A percentile compares a stretch with the other conserved stretches of the same genome.
phyloP scores from a whole-genome alignment of 495 filamentous ascomycete species.

The Hypoxylon trugodes region DNA sequence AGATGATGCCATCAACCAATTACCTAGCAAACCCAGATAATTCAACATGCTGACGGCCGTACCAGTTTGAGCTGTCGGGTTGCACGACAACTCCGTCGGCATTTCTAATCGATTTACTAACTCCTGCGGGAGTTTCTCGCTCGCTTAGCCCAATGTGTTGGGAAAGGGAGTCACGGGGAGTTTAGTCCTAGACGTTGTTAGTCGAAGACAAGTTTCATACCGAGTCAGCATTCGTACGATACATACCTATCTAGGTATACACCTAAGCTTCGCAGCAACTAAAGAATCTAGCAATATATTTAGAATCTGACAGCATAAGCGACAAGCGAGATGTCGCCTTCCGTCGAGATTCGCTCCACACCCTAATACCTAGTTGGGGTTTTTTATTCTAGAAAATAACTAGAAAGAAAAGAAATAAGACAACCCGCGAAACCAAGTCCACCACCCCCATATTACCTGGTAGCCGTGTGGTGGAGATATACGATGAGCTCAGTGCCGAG shows the following conservation, averaged over 20 bases:
- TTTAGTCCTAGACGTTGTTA: no score
- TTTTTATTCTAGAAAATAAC: conserved; percentile 8
- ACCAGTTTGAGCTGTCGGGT: neutral
- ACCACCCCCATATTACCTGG: conserved; percentile 1
- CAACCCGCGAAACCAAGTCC: no score
- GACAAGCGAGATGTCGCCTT: neutral
- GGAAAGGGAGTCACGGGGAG: no score
- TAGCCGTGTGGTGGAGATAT: conserved; percentile 1
- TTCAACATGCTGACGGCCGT: neutral
- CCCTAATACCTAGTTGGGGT: neutral
- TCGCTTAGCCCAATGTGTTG: neutral
- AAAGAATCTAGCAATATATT: neutral
- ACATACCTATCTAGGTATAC: no score
- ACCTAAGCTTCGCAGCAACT: no score
- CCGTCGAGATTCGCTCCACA: neutral
- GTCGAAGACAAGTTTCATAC: neutral
- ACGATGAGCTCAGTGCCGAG: neutral
- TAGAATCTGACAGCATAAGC: conserved; percentile 5
- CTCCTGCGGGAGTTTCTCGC: neutral
- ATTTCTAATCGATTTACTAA: neutral
- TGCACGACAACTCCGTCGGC: neutral
- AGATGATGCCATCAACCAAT: neutral
- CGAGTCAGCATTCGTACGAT: neutral
- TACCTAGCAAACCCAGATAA: neutral
- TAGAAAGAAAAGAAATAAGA: neutral